These are phyloP conservation scores for Dendrocalamus sinicus DNA, from an alignment of 176 grass and related monocot species.

Conservation along the genomic window DNA sequence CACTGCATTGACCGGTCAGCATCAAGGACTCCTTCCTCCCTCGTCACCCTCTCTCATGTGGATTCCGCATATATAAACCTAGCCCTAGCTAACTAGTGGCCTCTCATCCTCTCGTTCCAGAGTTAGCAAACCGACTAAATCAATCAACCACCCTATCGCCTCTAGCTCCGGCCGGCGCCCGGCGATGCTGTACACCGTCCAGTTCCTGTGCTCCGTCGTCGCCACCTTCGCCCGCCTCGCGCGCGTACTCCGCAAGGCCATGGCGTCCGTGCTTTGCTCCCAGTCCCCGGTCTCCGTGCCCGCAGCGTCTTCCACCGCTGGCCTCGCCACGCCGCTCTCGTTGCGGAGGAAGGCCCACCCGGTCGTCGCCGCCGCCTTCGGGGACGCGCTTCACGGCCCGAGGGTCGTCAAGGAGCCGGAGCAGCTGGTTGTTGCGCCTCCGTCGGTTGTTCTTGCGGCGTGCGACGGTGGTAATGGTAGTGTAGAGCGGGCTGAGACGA, in stretches of 20 bases:
- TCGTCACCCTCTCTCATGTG: not conserved
- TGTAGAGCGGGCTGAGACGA: not conserved
- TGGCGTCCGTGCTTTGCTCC: slow-evolving; percentile 26
- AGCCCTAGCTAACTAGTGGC: not conserved
- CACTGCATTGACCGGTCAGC: slow-evolving; percentile 49
- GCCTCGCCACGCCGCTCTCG: slow-evolving; percentile 7
- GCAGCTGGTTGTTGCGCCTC: not conserved
- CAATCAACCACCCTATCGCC: too few relatives aligned
- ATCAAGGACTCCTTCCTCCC: slow-evolving; percentile 1
- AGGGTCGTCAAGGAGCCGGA: not conserved
- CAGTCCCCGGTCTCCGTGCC: not conserved
- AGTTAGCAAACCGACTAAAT: not conserved
- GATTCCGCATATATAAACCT: slow-evolving; percentile 35
- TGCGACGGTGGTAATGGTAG: not conserved
- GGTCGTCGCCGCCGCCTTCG: not conserved
- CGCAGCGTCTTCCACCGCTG: not conserved
- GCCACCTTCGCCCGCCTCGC: slow-evolving; percentile 29
- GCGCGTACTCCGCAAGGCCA: slow-evolving; percentile 35
- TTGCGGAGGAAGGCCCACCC: slow-evolving; percentile 20
- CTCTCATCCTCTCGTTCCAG: not conserved
- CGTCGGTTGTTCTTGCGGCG: not conserved
- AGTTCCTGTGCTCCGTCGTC: slow-evolving; percentile 42
- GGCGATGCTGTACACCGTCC: slow-evolving; percentile 33
- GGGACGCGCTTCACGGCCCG: not conserved
- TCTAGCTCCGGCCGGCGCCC: not conserved